Conservation (phyloP, 441 rosid species). For the Populus hybrid region DNA sequence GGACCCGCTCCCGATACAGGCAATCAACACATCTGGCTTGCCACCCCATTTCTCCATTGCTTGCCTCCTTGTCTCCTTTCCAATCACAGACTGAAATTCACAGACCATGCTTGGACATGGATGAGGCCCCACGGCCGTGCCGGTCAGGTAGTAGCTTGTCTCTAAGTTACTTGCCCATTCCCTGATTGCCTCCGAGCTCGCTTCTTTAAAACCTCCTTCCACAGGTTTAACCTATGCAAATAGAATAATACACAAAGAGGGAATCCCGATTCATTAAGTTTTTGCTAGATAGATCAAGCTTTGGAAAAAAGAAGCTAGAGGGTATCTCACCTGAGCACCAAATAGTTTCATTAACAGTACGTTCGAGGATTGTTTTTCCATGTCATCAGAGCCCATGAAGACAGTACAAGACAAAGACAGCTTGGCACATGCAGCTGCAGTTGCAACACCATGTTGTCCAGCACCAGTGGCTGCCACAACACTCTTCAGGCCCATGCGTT, state of each 20-base stretch:
- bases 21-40: conserved; percentile 72
- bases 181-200: conserved; percentile 67
- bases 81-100: conserved; percentile 75
- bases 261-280: not conserved
- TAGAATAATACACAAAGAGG: not conserved
- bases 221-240: conserved; percentile 35
- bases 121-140: conserved; percentile 81
- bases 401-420: conserved; percentile 53
- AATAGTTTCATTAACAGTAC: conserved; percentile 50
- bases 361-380: conserved; percentile 56
- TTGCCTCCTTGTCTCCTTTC: conserved; percentile 71
- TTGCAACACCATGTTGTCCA: conserved; percentile 80
- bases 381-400: conserved; percentile 66
- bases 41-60: conserved; percentile 79
- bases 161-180: conserved; percentile 48
- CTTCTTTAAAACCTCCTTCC: conserved; percentile 57
- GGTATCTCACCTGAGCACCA: conserved; percentile 52
- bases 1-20: conserved; percentile 80
- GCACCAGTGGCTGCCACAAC: conserved; percentile 75
- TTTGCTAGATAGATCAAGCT: not conserved
- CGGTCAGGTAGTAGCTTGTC: conserved; percentile 39
- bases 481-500: conserved; percentile 50
- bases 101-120: conserved; percentile 75
- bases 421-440: conserved; percentile 77
- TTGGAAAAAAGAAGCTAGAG: not conserved